These are phyloP conservation scores for Aspergillus pseudoterreus DNA, from an alignment of 2,329 filamentous ascomycete species.

Conservation along the genomic window DNA sequence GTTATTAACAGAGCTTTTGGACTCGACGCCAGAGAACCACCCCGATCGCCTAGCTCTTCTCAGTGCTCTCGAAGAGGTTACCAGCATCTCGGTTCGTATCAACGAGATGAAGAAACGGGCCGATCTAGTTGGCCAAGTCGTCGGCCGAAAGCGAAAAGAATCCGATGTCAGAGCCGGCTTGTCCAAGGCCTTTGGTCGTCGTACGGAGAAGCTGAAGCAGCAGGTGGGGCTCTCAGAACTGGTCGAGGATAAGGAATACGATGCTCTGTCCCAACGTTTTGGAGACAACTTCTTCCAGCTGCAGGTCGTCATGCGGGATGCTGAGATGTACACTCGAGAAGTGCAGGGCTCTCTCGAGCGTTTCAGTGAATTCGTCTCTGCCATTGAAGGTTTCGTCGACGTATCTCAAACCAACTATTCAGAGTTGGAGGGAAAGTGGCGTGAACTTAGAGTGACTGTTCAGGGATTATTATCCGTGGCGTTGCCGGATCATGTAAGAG, in stretches of 20 bases:
- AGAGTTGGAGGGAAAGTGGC: constrained; percentile 91
- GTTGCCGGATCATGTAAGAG: constrained; percentile 72
- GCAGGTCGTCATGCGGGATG: constrained; percentile 86
- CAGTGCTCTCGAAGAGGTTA: constrained; percentile 67
- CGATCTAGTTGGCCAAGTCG: constrained; percentile 85
- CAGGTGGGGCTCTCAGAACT: constrained; percentile 62
- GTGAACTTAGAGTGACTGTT: constrained; percentile 81
- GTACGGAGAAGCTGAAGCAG: constrained; percentile 78
- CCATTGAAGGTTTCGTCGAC: constrained; percentile 78
- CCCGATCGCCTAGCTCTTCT: constrained; percentile 73
- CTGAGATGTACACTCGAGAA: constrained; percentile 88
- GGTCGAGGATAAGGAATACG: constrained; percentile 77
- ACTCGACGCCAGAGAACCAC: constrained; percentile 75
- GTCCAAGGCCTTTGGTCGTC: constrained; percentile 83
- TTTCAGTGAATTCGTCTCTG: constrained; percentile 74
- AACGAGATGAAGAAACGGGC: constrained; percentile 95
- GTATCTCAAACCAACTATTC: constrained; percentile 66
- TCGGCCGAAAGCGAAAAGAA: constrained; percentile 80
- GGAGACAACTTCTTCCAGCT: constrained; percentile 88
- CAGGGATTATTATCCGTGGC: constrained; percentile 80
- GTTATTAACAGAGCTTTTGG: constrained; percentile 73
- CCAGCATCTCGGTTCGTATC: constrained; percentile 63
- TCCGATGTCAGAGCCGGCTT: constrained; percentile 81
- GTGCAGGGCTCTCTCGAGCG: constrained; percentile 75
- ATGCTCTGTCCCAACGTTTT: constrained; percentile 78